Evolutionary conservation across 257 asterid genomes (phyloP).

Genomic region (Solanum infundibuliforme): DNA sequence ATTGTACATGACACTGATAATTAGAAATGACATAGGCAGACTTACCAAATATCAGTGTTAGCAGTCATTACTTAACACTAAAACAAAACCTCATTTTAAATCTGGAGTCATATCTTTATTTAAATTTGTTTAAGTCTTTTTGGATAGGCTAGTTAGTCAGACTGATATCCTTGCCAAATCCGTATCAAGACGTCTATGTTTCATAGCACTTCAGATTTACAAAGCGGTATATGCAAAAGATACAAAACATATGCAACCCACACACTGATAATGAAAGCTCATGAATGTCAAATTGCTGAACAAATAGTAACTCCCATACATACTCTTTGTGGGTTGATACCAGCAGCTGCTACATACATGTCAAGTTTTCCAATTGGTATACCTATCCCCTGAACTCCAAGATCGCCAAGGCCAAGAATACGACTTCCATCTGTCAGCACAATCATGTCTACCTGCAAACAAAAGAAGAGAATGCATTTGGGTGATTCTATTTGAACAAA

Average conservation of each 20-base stretch:
- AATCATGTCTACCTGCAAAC: slow-evolving; percentile 92
- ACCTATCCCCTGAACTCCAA: slow-evolving; percentile 99
- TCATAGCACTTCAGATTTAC: not conserved
- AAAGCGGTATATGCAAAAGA: not conserved
- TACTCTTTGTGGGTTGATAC: slow-evolving; percentile 98
- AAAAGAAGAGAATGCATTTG: not conserved
- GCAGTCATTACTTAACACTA: not conserved
- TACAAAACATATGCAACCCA: not conserved
- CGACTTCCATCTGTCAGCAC: slow-evolving; percentile 99
- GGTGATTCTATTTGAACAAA: not conserved
- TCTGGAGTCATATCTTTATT: not conserved
- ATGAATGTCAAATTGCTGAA: not conserved
- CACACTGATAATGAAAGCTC: not conserved
- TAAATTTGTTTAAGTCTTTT: not conserved
- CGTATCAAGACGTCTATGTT: not conserved
- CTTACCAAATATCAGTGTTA: not conserved
- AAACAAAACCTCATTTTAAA: not conserved
- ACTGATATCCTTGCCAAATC: not conserved
- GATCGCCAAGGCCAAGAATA: slow-evolving; percentile 99
- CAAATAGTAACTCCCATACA: slow-evolving; percentile 14
- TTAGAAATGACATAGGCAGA: not conserved
- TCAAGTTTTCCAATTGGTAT: slow-evolving; percentile 98
- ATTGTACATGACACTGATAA: not conserved
- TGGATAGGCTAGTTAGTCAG: not conserved
- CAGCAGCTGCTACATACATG: slow-evolving; percentile 99